These are phyloP conservation scores for Oryza punctata DNA, from an alignment of 176 grass and related monocot species.

Conservation along the genomic window DNA sequence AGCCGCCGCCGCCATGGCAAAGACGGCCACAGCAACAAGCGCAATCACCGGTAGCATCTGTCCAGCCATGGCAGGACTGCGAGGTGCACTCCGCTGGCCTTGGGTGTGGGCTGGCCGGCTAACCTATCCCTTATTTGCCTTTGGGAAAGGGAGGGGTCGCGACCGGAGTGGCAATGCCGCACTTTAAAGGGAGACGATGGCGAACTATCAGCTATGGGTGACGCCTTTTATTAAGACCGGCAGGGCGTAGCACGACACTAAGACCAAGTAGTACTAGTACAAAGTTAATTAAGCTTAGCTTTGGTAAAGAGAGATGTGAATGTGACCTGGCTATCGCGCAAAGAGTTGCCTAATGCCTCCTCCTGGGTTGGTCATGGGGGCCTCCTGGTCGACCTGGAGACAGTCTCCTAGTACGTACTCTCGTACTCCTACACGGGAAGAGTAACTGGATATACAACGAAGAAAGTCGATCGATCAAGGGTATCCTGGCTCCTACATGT, in stretches of 20 bases:
- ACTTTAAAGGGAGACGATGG: conserved; percentile 45
- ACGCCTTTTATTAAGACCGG: conserved; percentile 27
- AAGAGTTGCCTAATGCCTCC: not conserved
- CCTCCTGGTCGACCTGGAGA: not conserved
- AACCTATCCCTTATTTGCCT: conserved; percentile 9
- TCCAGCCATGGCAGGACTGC: not conserved
- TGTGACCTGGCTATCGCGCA: not conserved
- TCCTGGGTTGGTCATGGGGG: not conserved
- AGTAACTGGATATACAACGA: not conserved
- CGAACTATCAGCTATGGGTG: conserved; percentile 4
- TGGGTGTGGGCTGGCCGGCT: not conserved
- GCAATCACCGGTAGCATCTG: not conserved
- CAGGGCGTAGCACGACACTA: conserved; percentile 35
- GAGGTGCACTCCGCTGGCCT: not conserved
- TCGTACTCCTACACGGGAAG: not conserved
- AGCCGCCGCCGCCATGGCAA: not conserved
- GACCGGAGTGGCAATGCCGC: not conserved
- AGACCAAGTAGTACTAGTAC: not conserved
- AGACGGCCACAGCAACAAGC: not conserved
- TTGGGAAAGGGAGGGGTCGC: conserved; percentile 51
- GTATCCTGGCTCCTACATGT: not conserved
- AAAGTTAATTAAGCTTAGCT: not conserved
- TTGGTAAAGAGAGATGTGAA: conserved; percentile 29
- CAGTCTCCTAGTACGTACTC: not conserved
- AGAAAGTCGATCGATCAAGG: not conserved